These are phyloP conservation scores for Colletotrichum viniferum DNA, from an alignment of 2,329 filamentous ascomycete genomes.

Conservation along the genomic window DNA sequence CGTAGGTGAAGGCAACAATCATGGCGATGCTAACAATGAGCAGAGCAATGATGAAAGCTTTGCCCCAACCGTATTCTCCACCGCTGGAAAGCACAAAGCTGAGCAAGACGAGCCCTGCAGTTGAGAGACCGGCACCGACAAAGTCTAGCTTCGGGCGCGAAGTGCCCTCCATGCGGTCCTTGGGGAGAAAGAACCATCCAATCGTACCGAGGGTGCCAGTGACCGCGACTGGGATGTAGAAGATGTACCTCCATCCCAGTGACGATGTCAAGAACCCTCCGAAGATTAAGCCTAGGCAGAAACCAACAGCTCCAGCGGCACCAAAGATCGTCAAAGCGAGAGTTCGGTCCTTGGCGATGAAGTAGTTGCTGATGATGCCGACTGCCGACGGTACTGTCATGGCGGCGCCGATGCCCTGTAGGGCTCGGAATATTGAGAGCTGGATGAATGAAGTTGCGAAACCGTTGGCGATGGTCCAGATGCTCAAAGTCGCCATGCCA, in stretches of 20 bases:
- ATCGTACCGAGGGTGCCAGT: conserved; percentile 45
- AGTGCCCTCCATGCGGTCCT: conserved; percentile 35
- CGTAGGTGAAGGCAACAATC: conserved; percentile 39
- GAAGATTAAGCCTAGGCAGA: conserved; percentile 9
- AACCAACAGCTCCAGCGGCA: conserved; percentile 6
- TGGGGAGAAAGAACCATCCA: conserved; percentile 40
- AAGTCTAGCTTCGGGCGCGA: conserved; percentile 42
- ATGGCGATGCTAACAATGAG: conserved; percentile 40
- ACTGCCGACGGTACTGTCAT: conserved; percentile 88
- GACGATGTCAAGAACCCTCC: conserved; percentile 12
- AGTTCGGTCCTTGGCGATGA: conserved; percentile 2
- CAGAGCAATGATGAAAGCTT: conserved; percentile 47
- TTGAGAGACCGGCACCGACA: conserved; percentile 43
- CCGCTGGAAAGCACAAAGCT: conserved; percentile 49
- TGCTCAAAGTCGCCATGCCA: conserved; percentile 9
- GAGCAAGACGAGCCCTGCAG: conserved; percentile 44
- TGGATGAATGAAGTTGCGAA: conserved; percentile 10
- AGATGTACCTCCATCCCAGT: conserved; percentile 14
- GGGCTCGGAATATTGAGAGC: conserved; percentile 8
- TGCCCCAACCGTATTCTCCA: conserved; percentile 49
- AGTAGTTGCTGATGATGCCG: conserved; percentile 54
- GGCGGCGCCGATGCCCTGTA: conserved; percentile 35
- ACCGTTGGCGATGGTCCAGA: conserved; percentile 10
- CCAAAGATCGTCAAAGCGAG: conserved; percentile 11
- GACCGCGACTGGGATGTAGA: conserved; percentile 7